Percentiles rank a stretch among this genome's conserved stretches.
Evolutionary conservation across 208 protist genomes (phyloP).

Genomic region (Acanthamoeba pearcei): DNA sequence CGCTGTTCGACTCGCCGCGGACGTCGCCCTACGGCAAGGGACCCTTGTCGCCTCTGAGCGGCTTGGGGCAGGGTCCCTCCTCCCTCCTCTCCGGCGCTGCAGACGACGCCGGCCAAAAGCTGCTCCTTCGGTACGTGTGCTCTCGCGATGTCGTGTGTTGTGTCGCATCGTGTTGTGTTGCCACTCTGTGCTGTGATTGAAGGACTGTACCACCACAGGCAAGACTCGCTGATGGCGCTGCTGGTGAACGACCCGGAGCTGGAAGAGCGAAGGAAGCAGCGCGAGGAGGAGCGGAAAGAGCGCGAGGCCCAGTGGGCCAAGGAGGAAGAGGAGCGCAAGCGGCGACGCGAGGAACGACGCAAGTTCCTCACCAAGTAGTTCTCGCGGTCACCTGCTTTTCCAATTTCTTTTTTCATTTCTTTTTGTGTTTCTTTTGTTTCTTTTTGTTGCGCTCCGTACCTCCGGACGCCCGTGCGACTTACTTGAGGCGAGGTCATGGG

Average conservation of each 20-base stretch:
- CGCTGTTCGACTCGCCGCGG: neutral
- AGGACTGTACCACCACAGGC: neutral
- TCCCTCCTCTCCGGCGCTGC: neutral
- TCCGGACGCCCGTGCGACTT: no score
- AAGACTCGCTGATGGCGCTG: slow-evolving; percentile 57
- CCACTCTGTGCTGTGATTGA: neutral
- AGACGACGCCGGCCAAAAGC: neutral
- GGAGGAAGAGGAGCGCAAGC: slow-evolving; percentile 64
- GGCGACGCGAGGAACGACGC: slow-evolving; percentile 47
- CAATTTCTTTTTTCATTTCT: no score
- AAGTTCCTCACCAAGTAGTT: slow-evolving; percentile 59
- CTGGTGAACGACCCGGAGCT: slow-evolving; percentile 62
- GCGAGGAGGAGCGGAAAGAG: slow-evolving; percentile 58
- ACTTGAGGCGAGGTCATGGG: no score
- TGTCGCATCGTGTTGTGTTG: neutral
- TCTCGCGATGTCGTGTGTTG: neutral
- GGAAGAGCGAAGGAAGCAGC: slow-evolving; percentile 65
- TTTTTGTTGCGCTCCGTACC: no score
- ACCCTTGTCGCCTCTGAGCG: neutral
- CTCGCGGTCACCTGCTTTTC: no score
- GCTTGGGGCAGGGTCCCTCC: neutral
- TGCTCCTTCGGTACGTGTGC: neutral
- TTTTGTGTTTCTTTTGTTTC: no score
- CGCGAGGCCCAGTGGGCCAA: slow-evolving; percentile 57
- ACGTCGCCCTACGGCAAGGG: neutral